Evolutionary conservation across 2,329 filamentous ascomycete genomes (phyloP).

Genomic region (Ophiostoma sp.): DNA sequence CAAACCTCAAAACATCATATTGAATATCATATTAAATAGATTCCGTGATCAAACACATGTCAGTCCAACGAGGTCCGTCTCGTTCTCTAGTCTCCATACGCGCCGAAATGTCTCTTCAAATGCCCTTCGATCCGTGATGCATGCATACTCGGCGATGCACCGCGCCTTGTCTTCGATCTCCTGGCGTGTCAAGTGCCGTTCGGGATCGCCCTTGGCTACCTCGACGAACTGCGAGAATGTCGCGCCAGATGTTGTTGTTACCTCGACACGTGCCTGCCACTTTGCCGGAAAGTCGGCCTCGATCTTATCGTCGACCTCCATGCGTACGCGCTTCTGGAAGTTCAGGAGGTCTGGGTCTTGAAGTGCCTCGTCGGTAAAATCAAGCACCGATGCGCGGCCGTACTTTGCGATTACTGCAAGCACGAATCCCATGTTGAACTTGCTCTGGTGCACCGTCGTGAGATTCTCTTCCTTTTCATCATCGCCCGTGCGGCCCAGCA

Average conservation of each 20-base stretch:
- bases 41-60: neutral
- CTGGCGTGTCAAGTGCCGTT: neutral
- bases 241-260: conserved; percentile 1
- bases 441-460: too few relatives aligned
- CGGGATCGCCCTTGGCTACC: conserved; percentile 18
- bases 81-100: conserved; percentile 15
- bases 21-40: neutral
- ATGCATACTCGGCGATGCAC: conserved; percentile 12
- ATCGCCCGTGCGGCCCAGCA: too few relatives aligned
- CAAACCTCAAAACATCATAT: too few relatives aligned
- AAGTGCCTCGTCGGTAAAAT: conserved; percentile 17
- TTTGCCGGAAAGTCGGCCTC: conserved; percentile 15
- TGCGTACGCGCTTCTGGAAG: conserved; percentile 15
- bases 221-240: conserved; percentile 10
- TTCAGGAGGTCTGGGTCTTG: neutral
- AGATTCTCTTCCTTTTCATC: too few relatives aligned
- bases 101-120: conserved; percentile 1
- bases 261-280: conserved; percentile 18
- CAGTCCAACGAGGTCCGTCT: conserved; percentile 2
- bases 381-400: conserved; percentile 14
- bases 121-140: neutral
- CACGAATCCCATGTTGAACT: too few relatives aligned
- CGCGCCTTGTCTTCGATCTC: conserved; percentile 15
- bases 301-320: conserved; percentile 13
- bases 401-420: neutral